Conservation (phyloP, 352 stramenopile genomes). For the Pythium diclinum region DNA sequence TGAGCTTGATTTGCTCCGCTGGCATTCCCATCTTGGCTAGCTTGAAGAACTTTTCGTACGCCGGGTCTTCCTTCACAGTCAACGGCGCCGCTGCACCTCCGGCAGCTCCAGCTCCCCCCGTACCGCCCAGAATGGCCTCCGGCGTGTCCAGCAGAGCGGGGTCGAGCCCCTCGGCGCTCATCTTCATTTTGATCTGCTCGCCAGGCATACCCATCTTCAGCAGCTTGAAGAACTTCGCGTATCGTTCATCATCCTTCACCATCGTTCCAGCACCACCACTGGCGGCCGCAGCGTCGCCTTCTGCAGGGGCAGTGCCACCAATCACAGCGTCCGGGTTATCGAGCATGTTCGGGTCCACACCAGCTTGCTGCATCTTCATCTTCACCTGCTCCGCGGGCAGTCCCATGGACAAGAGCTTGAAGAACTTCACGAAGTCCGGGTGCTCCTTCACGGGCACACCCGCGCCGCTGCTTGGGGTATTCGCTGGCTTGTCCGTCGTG, state of each 20-base stretch:
- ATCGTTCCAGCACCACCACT: conserved; percentile 26
- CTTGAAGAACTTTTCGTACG: conserved; percentile 96
- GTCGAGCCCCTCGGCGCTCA: conserved; percentile 92
- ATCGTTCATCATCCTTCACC: conserved; percentile 79
- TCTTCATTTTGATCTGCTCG: conserved; percentile 94
- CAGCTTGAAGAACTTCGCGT: conserved; percentile 96
- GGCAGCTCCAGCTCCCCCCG: conserved; percentile 21
- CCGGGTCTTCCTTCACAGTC: conserved; percentile 90
- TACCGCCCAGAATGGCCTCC: conserved; percentile 74
- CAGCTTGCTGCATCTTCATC: conserved; percentile 81
- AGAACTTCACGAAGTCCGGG: conserved; percentile 76
- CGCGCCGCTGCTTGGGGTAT: conserved; percentile 11
- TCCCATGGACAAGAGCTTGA: conserved; percentile 82
- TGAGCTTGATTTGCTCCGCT: conserved; percentile 91
- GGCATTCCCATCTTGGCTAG: conserved; percentile 90
- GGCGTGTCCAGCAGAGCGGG: conserved; percentile 88
- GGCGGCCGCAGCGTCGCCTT: neutral
- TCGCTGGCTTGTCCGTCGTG: conserved; percentile 17
- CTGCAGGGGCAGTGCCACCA: conserved; percentile 30
- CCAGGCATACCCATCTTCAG: conserved; percentile 93
- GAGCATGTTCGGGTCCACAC: conserved; percentile 60
- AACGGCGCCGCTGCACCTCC: conserved; percentile 29
- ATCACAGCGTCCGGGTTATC: conserved; percentile 70
- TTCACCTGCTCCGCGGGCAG: conserved; percentile 79
- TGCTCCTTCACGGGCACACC: conserved; percentile 65